Evolutionary conservation across 345 rosid species (phyloP), one percentile per base, ranked within the genome.

Genomic region (Eutrema heterophyllum): DNA sequence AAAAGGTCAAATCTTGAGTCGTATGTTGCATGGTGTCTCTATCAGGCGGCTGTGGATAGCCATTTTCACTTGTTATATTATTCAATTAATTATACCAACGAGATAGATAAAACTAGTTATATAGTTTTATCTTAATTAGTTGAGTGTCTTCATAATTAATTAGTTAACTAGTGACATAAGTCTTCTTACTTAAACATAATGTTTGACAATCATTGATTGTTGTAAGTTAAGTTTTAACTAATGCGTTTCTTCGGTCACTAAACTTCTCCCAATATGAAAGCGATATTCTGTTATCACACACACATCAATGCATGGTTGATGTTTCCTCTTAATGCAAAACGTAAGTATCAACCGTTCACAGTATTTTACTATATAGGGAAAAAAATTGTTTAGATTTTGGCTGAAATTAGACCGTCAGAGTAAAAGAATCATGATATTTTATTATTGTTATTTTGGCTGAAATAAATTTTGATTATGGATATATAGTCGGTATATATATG

Each of bases 181-280:
- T 76, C 65, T 48, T 69, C 55, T 26, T 29, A 69, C 55, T 33
- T 62, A 49, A 33, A 61, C 32, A 59, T 14, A 67, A 49, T 46
- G 24, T 58, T 21, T 15, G 11, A 59, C 41, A 60, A 75, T 39
- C 49, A 51, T 67, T 43, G 68, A 35, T 63, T 62, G 46, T 63
- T 54, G 45, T 38, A 53, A 46, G 32, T 69, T 69, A 70, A 45
- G 75, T 70, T 76, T 76, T 71, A 76, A 76, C 75, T 76, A 76
- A 63, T 70, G 33, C 51, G 38, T 69, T 62, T 61, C 66, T 68
- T 76, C 51, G 33, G 62, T 61, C 70, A 26, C 70, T 68, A 38
- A 60, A 43, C 43, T 69, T 69, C 52, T 35, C 43, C 40, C 24
- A 44, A 61, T 58, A 43, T 62, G 59, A 70, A 62, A 53, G 67